Percentiles rank a stretch among this genome's conserved stretches.
These are phyloP conservation scores for Plectosphaerella cucumerina DNA, from an alignment of 2,329 filamentous ascomycete species.

Conservation along the genomic window DNA sequence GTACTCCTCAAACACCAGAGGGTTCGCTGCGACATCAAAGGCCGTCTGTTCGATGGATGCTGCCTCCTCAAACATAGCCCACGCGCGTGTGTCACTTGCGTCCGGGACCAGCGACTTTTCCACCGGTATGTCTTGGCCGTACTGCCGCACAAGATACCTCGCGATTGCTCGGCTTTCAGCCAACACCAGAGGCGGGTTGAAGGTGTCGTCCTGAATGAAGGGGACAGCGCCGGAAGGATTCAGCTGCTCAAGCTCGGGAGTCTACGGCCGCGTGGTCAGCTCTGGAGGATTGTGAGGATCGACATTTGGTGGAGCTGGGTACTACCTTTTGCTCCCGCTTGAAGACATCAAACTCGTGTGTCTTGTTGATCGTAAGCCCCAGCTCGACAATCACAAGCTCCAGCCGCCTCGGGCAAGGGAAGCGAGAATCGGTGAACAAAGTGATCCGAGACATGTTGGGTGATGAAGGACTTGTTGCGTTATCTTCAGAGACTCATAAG, in stretches of 20 bases:
- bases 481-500: too few relatives aligned
- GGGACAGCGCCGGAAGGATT: background rate
- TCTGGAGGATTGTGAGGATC: too few relatives aligned
- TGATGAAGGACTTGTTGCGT: too few relatives aligned
- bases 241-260: background rate
- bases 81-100: background rate
- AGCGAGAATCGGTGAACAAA: background rate
- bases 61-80: background rate
- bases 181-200: background rate
- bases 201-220: background rate
- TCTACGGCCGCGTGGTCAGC: background rate
- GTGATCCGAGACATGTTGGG: background rate
- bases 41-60: background rate
- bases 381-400: background rate
- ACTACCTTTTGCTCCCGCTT: background rate
- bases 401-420: background rate
- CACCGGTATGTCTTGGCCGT: background rate
- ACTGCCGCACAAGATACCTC: background rate
- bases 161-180: background rate
- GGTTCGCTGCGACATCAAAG: background rate
- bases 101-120: background rate
- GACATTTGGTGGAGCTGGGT: too few relatives aligned
- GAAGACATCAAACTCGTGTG: background rate
- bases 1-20: background rate
- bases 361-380: background rate